A percentile compares a stretch with the other conserved stretches of the same genome.
Conservation (phyloP, 257 asterid genomes). For the Nicotiana obtusifolia region DNA sequence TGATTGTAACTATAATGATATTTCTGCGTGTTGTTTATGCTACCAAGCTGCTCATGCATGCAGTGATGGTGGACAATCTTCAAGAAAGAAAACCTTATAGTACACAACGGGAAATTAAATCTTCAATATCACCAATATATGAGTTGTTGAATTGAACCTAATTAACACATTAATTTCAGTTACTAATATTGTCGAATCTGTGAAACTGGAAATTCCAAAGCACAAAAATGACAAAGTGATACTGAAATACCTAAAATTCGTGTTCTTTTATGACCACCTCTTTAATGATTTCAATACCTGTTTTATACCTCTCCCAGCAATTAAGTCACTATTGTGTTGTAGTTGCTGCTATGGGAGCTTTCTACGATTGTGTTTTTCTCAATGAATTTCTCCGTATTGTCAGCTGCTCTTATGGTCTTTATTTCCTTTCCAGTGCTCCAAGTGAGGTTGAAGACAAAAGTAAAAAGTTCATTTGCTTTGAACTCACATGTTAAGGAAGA, state of each 20-base stretch:
- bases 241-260: slow-evolving; percentile 25
- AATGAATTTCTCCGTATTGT: slow-evolving; percentile 21
- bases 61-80: background rate
- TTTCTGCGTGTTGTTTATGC: slow-evolving; percentile 10
- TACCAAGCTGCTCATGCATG: slow-evolving; percentile 6
- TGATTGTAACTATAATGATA: background rate
- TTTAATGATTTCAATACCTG: slow-evolving; percentile 44
- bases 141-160: slow-evolving; percentile 47
- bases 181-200: slow-evolving; percentile 25
- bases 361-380: slow-evolving; percentile 27
- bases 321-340: background rate
- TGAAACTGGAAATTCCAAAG: slow-evolving; percentile 8
- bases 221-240: no score
- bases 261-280: slow-evolving; percentile 24
- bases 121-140: slow-evolving; percentile 32
- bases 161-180: slow-evolving; percentile 35
- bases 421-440: slow-evolving; percentile 36
- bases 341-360: slow-evolving; percentile 32
- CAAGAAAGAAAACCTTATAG: background rate
- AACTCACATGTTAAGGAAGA: slow-evolving; percentile 23
- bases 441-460: slow-evolving; percentile 8
- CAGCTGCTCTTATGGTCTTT: slow-evolving; percentile 27
- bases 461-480: slow-evolving; percentile 18
- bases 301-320: slow-evolving; percentile 19
- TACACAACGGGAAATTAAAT: background rate